Conservation (phyloP, 2,329 filamentous ascomycete genomes). For the Zalaria obscura region DNA sequence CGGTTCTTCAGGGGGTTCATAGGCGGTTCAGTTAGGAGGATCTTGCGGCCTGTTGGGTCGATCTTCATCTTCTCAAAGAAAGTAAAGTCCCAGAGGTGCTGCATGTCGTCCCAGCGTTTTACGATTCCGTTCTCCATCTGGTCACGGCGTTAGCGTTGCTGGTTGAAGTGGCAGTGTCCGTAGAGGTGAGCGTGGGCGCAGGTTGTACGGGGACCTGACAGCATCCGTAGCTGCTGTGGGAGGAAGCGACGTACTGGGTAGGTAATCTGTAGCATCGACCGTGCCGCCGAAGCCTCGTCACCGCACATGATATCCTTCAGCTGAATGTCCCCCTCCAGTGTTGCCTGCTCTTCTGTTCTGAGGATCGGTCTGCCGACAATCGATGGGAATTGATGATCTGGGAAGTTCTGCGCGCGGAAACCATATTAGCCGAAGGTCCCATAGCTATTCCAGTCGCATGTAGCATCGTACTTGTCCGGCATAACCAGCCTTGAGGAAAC, state of each 20-base stretch:
- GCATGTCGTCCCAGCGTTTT: conserved; percentile 99
- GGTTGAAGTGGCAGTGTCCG: background rate
- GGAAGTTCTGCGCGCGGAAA: conserved; percentile 65
- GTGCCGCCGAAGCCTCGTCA: conserved; percentile 88
- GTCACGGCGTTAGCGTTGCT: conserved; percentile 1
- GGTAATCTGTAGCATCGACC: conserved; percentile 95
- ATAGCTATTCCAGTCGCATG: background rate
- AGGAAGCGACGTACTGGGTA: conserved; percentile 53
- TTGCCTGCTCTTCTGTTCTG: conserved; percentile 79
- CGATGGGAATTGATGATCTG: conserved; percentile 94
- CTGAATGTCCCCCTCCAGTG: conserved; percentile 39
- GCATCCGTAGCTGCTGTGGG: no score
- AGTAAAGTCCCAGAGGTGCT: conserved; percentile 98
- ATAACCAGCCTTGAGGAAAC: conserved; percentile 99
- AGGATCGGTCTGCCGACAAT: conserved; percentile 97
- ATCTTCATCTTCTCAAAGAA: conserved; percentile 96
- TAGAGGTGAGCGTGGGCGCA: background rate
- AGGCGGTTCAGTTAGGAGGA: conserved; percentile 89
- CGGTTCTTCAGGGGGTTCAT: conserved; percentile 97
- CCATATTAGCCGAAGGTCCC: background rate
- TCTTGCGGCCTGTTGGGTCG: conserved; percentile 84
- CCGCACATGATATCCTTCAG: conserved; percentile 99
- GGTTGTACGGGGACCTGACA: no score
- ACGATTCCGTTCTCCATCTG: conserved; percentile 99
- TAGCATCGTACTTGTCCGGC: conserved; percentile 56